Evolutionary conservation across 2,329 filamentous ascomycete species (phyloP).

Genomic region (Alternaria gaisen): DNA sequence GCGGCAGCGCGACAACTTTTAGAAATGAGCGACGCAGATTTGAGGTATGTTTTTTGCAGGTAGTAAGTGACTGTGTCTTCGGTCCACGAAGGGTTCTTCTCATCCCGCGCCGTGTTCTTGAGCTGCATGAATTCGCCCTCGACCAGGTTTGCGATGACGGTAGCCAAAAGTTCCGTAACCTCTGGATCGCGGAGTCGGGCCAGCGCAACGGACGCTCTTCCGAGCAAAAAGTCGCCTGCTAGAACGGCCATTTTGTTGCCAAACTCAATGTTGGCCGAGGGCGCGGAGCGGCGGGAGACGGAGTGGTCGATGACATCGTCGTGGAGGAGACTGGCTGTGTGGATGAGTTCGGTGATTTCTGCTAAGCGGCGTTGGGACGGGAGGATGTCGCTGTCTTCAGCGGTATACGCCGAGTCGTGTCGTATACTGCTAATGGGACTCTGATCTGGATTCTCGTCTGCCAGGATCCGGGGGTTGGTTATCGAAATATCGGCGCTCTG

Average conservation of each 20-base stretch:
- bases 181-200: constrained; percentile 91
- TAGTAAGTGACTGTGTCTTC: constrained; percentile 93
- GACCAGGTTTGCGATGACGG: constrained; percentile 95
- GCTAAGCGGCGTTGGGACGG: constrained; percentile 92
- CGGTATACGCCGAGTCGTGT: constrained; percentile 56
- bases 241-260: constrained; percentile 99
- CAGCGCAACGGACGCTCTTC: constrained; percentile 90
- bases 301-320: constrained; percentile 99
- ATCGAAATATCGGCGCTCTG: constrained; percentile 66
- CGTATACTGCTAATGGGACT: constrained; percentile 63
- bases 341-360: constrained; percentile 96
- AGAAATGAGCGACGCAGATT: constrained; percentile 93
- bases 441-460: constrained; percentile 75
- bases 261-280: constrained; percentile 92
- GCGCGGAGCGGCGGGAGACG: constrained; percentile 79
- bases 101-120: constrained; percentile 92
- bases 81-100: constrained; percentile 82
- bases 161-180: constrained; percentile 92
- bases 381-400: constrained; percentile 73
- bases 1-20: constrained; percentile 94
- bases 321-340: constrained; percentile 94
- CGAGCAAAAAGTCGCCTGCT: constrained; percentile 95
- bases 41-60: constrained; percentile 97
- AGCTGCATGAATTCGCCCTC: constrained; percentile 99
- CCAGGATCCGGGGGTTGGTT: constrained; percentile 69